Evolutionary conservation across 192 early-diverging fungal genomes (phyloP), one percentile per base, ranked within the genome.

Genomic region (Coemansia sp.): DNA sequence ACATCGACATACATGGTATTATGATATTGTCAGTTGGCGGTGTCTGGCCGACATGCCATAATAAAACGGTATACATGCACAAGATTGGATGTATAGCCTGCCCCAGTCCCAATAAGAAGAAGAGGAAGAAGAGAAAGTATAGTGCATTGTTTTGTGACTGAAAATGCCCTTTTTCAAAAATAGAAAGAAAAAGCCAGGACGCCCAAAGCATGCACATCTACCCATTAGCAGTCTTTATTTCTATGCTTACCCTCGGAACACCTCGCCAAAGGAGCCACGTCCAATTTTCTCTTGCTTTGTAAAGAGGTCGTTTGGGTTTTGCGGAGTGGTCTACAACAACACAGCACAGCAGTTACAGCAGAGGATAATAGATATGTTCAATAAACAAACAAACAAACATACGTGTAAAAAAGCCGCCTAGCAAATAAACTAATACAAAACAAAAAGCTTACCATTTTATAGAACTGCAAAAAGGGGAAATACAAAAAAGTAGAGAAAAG

Each of bases 211-310:
- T 32, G 32, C 32, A 32, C 32, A 32, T 32, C 32, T 32, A 32
- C 32, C 2, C 32, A 32, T 32, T 32, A 4, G 32, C 32, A 32
- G 43, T 49, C 16, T 13, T 11, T 49, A n/a, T 49, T n/a, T 3
- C 21, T 22, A 40, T 13, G 32, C 69, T 83, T 86, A 92, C 90
- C 91, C 91, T 88, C 90, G 92, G 63, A 79, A 93, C 4, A 93
- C 91, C 71, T 92, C 91, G 62, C 91, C 91, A 83, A 93, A 93
- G 21, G 91, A 93, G 55, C 91, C 91, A 22, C 81, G 81, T 1
- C 75, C 81, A 40, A 83, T 83, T 41, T 74, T 72, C 66, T 83
- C 75, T 65, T 83, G 81, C 70, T 83, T 83, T 67, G 81, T 83
- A 55, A 83, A 83, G 46, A 83, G 76, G 61, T 83, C 81, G 67